Evolutionary conservation across 1,139 yeast genomes (phyloP).

Genomic region (Candida neerlandica): DNA sequence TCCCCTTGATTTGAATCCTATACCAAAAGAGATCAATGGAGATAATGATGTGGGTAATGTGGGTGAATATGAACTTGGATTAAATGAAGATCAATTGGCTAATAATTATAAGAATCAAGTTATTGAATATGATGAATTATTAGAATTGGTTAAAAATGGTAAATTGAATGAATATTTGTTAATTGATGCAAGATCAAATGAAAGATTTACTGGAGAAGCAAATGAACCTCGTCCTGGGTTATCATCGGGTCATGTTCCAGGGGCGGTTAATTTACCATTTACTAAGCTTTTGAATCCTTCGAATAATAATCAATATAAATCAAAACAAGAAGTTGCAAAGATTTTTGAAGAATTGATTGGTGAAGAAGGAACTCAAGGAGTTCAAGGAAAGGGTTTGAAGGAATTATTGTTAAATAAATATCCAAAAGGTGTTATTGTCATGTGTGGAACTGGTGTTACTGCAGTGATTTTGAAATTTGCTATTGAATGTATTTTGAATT

Average conservation of each 20-base stretch:
- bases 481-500: constrained; percentile 32
- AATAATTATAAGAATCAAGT: constrained; percentile 49
- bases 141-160: constrained; percentile 53
- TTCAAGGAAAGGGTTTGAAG: constrained; percentile 23
- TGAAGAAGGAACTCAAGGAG: constrained; percentile 33
- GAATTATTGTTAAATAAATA: constrained; percentile 17
- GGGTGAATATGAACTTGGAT: constrained; percentile 17
- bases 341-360: constrained; percentile 42
- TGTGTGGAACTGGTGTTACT: constrained; percentile 97
- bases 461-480: constrained; percentile 76
- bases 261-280: constrained; percentile 79
- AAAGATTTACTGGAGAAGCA: constrained; percentile 72
- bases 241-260: constrained; percentile 87
- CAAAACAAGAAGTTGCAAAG: constrained; percentile 44
- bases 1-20: constrained; percentile 25
- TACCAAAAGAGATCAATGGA: constrained; percentile 1
- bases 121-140: constrained; percentile 64
- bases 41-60: too few relatives aligned
- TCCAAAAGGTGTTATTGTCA: constrained; percentile 66
- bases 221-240: constrained; percentile 91
- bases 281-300: constrained; percentile 51
- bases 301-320: constrained; percentile 48
- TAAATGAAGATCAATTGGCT: constrained; percentile 22
- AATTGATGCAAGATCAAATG: constrained; percentile 83
- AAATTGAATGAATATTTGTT: constrained; percentile 50